Percentiles rank a stretch among this genome's conserved stretches.
Evolutionary conservation across 2,329 filamentous ascomycete genomes (phyloP).

Genomic region (Aspergillus arachidicola): DNA sequence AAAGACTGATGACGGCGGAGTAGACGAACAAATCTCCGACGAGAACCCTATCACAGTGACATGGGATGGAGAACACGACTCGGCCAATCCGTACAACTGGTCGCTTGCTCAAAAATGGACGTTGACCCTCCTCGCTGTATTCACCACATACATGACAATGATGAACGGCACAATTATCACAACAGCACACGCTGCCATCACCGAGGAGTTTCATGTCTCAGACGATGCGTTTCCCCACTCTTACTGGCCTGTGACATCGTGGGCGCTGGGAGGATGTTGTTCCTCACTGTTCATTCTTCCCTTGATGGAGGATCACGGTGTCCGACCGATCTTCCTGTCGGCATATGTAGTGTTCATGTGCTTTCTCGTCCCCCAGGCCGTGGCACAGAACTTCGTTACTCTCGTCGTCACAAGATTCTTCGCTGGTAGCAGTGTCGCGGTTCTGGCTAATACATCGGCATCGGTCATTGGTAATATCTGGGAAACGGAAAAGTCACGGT

Average conservation of each 20-base stretch:
- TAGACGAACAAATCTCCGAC: not conserved
- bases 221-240: conserved; percentile 34
- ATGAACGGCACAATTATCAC: conserved; percentile 45
- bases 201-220: conserved; percentile 34
- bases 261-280: conserved; percentile 33
- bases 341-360: conserved; percentile 41
- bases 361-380: conserved; percentile 44
- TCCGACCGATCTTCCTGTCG: conserved; percentile 44
- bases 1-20: not conserved
- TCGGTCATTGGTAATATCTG: conserved; percentile 36
- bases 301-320: conserved; percentile 44
- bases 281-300: conserved; percentile 35
- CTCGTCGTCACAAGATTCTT: conserved; percentile 47
- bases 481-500: conserved; percentile 34
- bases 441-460: conserved; percentile 40
- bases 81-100: conserved; percentile 45
- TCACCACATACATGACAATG: conserved; percentile 36
- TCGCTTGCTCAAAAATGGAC: conserved; percentile 39
- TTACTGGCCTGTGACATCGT: conserved; percentile 37
- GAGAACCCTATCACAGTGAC: not conserved
- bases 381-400: conserved; percentile 50
- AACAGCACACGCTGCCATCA: conserved; percentile 39
- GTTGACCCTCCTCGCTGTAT: conserved; percentile 28
- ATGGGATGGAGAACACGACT: conserved; percentile 22
- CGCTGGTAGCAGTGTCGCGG: conserved; percentile 43